These are phyloP conservation scores for Penicillium aurantiogriseum DNA, from an alignment of 2,329 filamentous ascomycete genomes.

Conservation along the genomic window DNA sequence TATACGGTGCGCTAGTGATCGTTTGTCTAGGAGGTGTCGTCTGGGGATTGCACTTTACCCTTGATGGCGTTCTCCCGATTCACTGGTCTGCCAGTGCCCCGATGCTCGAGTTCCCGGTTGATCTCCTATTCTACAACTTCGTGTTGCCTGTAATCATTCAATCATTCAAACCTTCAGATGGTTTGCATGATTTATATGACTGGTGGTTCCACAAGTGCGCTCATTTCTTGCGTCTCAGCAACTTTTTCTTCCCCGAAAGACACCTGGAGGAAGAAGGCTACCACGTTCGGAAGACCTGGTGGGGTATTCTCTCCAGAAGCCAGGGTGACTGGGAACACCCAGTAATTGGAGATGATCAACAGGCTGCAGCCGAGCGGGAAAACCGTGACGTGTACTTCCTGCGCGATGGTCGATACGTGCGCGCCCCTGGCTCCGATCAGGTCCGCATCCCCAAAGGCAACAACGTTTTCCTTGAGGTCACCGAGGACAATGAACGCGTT, in stretches of 20 bases:
- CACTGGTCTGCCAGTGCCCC: conserved; percentile 92
- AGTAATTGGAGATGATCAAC: conserved; percentile 34
- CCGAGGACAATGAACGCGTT: conserved; percentile 63
- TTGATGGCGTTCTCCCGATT: conserved; percentile 76
- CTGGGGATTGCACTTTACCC: conserved; percentile 74
- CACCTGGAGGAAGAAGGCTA: conserved; percentile 77
- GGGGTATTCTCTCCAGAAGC: conserved; percentile 33
- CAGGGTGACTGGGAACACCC: conserved; percentile 40
- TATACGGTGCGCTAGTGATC: conserved; percentile 90
- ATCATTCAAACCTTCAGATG: conserved; percentile 81
- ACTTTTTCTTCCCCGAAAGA: conserved; percentile 89
- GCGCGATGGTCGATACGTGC: conserved; percentile 77
- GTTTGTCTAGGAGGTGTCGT: conserved; percentile 93
- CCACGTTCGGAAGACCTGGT: conserved; percentile 62
- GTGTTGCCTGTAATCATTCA: conserved; percentile 83
- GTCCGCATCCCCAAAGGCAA: conserved; percentile 86
- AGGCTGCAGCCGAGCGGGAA: conserved; percentile 42
- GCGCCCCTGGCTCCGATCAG: conserved; percentile 91
- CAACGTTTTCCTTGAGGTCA: conserved; percentile 75
- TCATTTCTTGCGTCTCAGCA: conserved; percentile 73
- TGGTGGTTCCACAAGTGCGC: conserved; percentile 97
- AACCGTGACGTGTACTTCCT: conserved; percentile 52
- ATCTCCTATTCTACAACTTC: conserved; percentile 95
- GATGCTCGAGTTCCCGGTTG: conserved; percentile 88
- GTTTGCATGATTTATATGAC: conserved; percentile 78